Evolutionary conservation across 1,139 yeast genomes (phyloP), one percentile per base, ranked within the genome.

Genomic region (Petasospora fabianii): DNA sequence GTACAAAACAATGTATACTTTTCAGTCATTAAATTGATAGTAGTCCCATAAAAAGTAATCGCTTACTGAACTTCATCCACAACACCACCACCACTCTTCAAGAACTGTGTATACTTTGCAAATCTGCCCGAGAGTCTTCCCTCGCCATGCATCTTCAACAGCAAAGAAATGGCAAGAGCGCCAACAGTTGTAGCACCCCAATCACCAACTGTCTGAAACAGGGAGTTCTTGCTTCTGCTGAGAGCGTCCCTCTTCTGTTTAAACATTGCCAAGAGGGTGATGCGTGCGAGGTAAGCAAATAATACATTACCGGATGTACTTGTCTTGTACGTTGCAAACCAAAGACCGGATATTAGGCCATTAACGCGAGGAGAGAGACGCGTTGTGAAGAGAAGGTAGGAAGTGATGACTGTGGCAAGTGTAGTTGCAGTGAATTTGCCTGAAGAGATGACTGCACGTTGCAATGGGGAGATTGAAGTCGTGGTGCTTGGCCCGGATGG

Each of bases 341-440:
- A 44, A 5, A 44, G 31, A 4, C 44, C 48, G 8, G 48, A 38
- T 13, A 44, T 32, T 22, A 42, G 24, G 1, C 48, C 48, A 24
- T 36, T 42, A 10, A 38, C 5, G 12, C 46, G 36, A 14, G 39
- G 44, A 5, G 28, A 9, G 3, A 42, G 16, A 11, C 32, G 32
- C 3, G 43, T 38, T 1, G 36, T 42, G 13, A 36, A 15, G 15
- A 44, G 44, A 10, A 27, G 6, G 30, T 39, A 40, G 1, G 48
- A 42, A 2, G 48, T 44, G 11, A 40, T 6, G 5, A 34, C 17
- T 2, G 43, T 24, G 4, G 31, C 24, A 2, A 42, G 8, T 3
- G 41, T 30, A 2, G 39, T 38, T 2, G 24, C n/a, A 3, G 42
- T 29, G 31, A 44, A 19, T 24, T 41, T 44, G 9, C 13, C 9